phyloP scores from a whole-genome alignment of 495 filamentous ascomycete species.

The Neurospora africana region DNA sequence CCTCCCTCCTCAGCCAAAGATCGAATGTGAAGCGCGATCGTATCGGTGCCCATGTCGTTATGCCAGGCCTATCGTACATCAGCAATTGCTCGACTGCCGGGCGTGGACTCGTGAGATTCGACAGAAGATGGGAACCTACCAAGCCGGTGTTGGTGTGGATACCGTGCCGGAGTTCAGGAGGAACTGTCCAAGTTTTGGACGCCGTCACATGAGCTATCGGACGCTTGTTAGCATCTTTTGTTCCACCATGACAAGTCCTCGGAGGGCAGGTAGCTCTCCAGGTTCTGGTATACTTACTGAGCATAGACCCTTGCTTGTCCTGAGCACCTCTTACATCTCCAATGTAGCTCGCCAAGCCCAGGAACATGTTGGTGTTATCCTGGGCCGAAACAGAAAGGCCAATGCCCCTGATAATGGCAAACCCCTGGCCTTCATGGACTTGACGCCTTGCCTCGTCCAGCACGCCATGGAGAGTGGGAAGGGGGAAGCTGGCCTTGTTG shows the following conservation, averaged over 20 bases:
- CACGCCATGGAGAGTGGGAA: constrained; percentile 22
- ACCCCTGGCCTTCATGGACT: constrained; percentile 35
- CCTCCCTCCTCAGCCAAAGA: constrained; percentile 28
- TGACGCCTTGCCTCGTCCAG: constrained; percentile 23
- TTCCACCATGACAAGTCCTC: neutral
- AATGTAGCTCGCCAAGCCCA: constrained; percentile 41
- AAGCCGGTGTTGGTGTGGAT: constrained; percentile 34
- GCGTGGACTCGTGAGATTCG: neutral
- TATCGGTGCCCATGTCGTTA: constrained; percentile 33
- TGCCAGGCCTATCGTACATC: constrained; percentile 27
- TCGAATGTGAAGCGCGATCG: constrained; percentile 34
- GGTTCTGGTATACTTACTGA: constrained; percentile 25
- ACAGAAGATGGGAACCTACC: constrained; percentile 11
- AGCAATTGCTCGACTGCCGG: neutral
- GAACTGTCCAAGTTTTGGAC: constrained; percentile 28
- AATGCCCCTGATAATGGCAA: constrained; percentile 41
- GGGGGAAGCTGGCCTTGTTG: constrained; percentile 26
- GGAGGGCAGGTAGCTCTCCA: neutral
- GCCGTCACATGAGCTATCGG: constrained; percentile 35
- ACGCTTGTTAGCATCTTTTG: neutral
- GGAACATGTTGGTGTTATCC: constrained; percentile 39
- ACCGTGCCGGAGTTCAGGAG: constrained; percentile 32
- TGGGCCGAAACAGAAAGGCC: constrained; percentile 19
- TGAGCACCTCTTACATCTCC: constrained; percentile 40
- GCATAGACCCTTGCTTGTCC: constrained; percentile 33